phyloP scores from a whole-genome alignment of 345 rosid genomes.

The Eucalyptus pumila region DNA sequence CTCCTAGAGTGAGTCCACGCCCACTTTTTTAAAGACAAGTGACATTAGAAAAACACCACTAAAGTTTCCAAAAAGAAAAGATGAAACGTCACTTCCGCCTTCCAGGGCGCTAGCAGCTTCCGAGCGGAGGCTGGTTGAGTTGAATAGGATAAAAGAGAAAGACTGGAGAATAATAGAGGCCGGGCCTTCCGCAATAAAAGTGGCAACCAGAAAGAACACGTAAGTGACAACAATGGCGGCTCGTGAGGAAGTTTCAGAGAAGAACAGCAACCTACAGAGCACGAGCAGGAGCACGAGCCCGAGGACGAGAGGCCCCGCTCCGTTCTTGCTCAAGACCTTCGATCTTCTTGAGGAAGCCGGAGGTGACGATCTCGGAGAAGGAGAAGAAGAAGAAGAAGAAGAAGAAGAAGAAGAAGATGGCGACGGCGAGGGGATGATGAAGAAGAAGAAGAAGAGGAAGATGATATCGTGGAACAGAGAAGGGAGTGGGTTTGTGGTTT shows the following conservation, averaged over 20 bases:
- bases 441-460: background rate
- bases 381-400: background rate
- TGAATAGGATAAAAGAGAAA: background rate
- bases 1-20: background rate
- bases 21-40: background rate
- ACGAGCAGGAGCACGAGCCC: constrained; percentile 1
- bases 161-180: background rate
- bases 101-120: background rate
- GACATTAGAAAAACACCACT: background rate
- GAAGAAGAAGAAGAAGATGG: no score
- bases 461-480: constrained; percentile 44
- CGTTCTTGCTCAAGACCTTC: constrained; percentile 47
- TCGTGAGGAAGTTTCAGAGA: background rate
- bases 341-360: constrained; percentile 41
- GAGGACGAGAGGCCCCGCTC: constrained; percentile 31
- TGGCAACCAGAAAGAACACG: background rate
- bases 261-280: background rate
- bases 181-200: background rate
- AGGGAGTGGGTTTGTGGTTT: constrained; percentile 43
- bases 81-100: background rate
- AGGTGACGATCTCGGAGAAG: background rate
- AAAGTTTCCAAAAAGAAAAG: background rate
- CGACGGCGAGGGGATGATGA: background rate
- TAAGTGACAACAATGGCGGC: background rate
- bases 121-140: background rate